phyloP scores from a whole-genome alignment of 768 basidiomycete species.

The Leccinum incarnatum region DNA sequence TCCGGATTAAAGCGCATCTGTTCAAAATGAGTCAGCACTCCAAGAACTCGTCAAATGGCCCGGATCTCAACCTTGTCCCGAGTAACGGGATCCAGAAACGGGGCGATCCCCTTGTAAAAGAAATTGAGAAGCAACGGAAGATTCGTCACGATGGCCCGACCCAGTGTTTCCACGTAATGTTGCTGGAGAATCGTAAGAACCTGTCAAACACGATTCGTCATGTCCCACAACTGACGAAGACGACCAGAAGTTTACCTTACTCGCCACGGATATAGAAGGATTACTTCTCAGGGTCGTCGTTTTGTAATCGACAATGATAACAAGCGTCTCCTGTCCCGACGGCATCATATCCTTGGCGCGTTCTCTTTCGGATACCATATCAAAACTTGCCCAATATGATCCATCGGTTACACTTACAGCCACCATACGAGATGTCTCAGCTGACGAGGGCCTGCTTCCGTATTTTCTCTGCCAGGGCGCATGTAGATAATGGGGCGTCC shows the following conservation, averaged over 20 bases:
- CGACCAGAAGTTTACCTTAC: slow-evolving; percentile 48
- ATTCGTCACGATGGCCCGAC: slow-evolving; percentile 80
- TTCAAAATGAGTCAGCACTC: neutral
- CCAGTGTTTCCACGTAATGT: slow-evolving; percentile 87
- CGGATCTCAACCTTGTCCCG: slow-evolving; percentile 66
- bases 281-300: slow-evolving; percentile 78
- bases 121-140: slow-evolving; percentile 71
- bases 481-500: slow-evolving; percentile 88
- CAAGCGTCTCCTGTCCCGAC: slow-evolving; percentile 75
- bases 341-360: slow-evolving; percentile 90
- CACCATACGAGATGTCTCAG: slow-evolving; percentile 85
- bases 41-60: neutral
- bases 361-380: slow-evolving; percentile 49
- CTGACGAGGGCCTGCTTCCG: slow-evolving; percentile 71
- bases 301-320: slow-evolving; percentile 85
- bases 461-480: slow-evolving; percentile 86
- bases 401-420: slow-evolving; percentile 49
- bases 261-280: slow-evolving; percentile 77
- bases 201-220: slow-evolving; percentile 25
- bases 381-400: slow-evolving; percentile 1
- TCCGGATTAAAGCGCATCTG: slow-evolving; percentile 91
- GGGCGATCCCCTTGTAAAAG: slow-evolving; percentile 81
- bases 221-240: neutral
- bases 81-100: slow-evolving; percentile 86
- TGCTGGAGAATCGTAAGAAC: slow-evolving; percentile 80